Evolutionary conservation across 148 eudicot species (phyloP), one percentile per base, ranked within the genome.

Genomic region (Amaranthus palmeri): DNA sequence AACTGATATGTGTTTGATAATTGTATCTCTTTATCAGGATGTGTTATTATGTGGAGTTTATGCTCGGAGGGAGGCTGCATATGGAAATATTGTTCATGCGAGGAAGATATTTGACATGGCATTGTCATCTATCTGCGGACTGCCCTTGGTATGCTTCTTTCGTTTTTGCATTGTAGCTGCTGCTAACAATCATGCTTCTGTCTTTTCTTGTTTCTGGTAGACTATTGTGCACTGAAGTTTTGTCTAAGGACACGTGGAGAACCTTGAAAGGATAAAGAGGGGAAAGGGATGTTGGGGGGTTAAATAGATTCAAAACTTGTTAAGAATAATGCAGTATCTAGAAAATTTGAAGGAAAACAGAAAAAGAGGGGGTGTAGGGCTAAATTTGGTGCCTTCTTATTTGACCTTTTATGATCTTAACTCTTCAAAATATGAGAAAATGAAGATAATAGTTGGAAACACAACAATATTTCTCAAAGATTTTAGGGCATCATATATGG

Each of bases 41-140:
- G 82, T 90, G 69, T 73, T 91, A 47, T 76, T 95, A 51, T 95
- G 97, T 77, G 99, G 97, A 73, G 88, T 92, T 71, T 95, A 95
- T 87, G 99, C 99, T 10, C 85, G 77, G 65, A 86, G 99, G 80
- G 99, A 91, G 80, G 97, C 96, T 74, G 86, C 85, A 49, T 91
- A 72, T 76, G 87, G 92, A 69, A 92, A 95, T 84, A 84, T 89
- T 72, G 90, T 86, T 54, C 90, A 78, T 72, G 90, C 96, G 54
- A 90, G 99, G 72, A 95, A 87, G 81, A 89, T 90, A 60, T 95
- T 95, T 75, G 99, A 92, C 86, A 89, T 95, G 99, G 96, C 99
- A 70, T 85, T 92, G 72, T 82, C 87, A 57, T 95, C 96, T 48
- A 70, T 81, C 49, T 87, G 82, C 46, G 87, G 90, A 65, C 82